Percentiles rank a stretch among this genome's conserved stretches.
Evolutionary conservation across 257 asterid genomes (phyloP).

Genomic region (Nicotiana attenuata): DNA sequence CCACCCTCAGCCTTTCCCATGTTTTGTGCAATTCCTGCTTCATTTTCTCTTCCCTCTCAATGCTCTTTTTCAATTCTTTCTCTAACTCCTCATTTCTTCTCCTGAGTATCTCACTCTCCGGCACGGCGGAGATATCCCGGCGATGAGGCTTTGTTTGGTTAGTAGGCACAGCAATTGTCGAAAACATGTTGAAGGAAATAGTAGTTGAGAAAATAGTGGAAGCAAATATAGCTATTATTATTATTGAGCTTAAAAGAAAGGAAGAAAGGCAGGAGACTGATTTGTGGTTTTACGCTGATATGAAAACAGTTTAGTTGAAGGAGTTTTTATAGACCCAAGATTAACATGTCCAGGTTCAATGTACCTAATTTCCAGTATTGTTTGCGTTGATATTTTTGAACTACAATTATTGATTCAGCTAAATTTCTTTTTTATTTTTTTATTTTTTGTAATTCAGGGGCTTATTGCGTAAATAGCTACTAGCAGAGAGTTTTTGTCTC

Average conservation of each 20-base stretch:
- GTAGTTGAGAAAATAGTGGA: neutral
- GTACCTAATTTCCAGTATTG: neutral
- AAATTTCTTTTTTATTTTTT: too few species aligned
- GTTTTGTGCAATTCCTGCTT: too few species aligned
- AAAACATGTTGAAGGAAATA: conserved; percentile 33
- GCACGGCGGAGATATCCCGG: too few species aligned
- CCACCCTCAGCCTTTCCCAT: too few species aligned
- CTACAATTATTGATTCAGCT: neutral
- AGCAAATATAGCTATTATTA: neutral
- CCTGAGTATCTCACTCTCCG: too few species aligned
- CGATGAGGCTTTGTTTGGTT: too few species aligned
- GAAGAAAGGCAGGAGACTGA: neutral
- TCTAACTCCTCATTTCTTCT: too few species aligned
- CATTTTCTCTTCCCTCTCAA: too few species aligned
- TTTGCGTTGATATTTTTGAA: neutral
- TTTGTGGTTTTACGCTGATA: neutral
- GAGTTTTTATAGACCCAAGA: neutral
- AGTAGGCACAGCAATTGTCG: neutral
- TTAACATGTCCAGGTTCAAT: conserved; percentile 4
- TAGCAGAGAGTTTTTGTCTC: neutral
- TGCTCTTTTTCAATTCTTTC: too few species aligned
- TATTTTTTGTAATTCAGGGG: neutral
- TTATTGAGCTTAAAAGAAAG: neutral
- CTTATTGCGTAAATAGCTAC: neutral
- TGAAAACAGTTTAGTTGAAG: neutral